Conservation (phyloP, 371 early-diverging fungal genomes). For the Batkoa obscura region DNA sequence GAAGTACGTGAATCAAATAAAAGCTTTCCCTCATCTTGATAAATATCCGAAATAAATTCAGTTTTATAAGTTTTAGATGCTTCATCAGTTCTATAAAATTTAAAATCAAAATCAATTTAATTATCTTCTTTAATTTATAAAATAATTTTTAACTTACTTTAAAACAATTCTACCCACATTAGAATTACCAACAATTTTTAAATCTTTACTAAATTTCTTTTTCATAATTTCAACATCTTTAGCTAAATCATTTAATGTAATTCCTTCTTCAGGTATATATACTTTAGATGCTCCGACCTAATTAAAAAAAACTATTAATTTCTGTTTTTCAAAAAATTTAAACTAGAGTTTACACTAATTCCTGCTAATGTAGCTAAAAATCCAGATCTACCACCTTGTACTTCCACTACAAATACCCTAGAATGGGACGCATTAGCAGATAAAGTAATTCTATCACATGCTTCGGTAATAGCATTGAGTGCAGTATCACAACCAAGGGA, state of each 20-base stretch:
- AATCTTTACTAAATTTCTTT: constrained; percentile 50
- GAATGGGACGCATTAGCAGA: constrained; percentile 78
- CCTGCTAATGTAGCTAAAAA: constrained; percentile 87
- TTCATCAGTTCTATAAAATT: constrained; percentile 65
- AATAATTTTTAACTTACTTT: not conserved
- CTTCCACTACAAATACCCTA: constrained; percentile 95
- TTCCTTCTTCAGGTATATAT: constrained; percentile 92
- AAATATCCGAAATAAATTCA: constrained; percentile 67
- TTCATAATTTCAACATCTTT: constrained; percentile 67
- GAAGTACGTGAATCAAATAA: constrained; percentile 85
- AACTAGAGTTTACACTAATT: constrained; percentile 37
- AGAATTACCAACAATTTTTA: constrained; percentile 48
- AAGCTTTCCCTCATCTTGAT: constrained; percentile 83
- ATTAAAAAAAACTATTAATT: not conserved
- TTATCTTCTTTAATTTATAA: too few species aligned
- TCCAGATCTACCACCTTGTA: constrained; percentile 93
- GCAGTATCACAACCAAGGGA: constrained; percentile 96
- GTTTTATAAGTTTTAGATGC: constrained; percentile 77
- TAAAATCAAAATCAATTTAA: constrained; percentile 2
- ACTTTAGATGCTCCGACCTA: constrained; percentile 75
- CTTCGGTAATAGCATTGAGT: constrained; percentile 83
- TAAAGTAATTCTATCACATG: constrained; percentile 88
- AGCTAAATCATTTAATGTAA: constrained; percentile 56
- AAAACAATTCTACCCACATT: constrained; percentile 17
- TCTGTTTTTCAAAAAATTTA: not conserved